Conservation (phyloP, 2,329 filamentous ascomycete genomes). For the Zymoseptoria tritici region DNA sequence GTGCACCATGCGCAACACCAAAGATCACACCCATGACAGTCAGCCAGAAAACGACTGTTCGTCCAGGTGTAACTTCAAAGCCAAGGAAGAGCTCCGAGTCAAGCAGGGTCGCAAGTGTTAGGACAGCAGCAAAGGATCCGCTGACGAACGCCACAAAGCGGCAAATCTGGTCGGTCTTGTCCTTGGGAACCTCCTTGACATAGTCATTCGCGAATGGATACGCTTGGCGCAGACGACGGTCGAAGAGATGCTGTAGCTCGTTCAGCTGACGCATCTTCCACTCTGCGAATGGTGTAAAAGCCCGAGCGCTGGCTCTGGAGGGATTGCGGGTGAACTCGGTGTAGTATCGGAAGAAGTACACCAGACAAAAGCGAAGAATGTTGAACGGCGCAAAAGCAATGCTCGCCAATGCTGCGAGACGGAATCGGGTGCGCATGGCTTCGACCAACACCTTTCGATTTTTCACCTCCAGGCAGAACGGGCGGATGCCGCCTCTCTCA, state of each 20-base stretch:
- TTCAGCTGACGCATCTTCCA: slow-evolving; percentile 99
- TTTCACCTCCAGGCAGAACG: slow-evolving; percentile 76
- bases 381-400: slow-evolving; percentile 80
- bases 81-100: slow-evolving; percentile 85
- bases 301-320: slow-evolving; percentile 73
- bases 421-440: slow-evolving; percentile 68
- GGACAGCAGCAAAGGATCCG: slow-evolving; percentile 76
- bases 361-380: slow-evolving; percentile 74
- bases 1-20: slow-evolving; percentile 71
- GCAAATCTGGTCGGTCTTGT: slow-evolving; percentile 79
- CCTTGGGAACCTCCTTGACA: slow-evolving; percentile 91
- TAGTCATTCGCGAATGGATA: slow-evolving; percentile 89
- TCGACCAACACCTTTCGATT: slow-evolving; percentile 71
- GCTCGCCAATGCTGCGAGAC: slow-evolving; percentile 78
- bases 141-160: slow-evolving; percentile 81
- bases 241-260: slow-evolving; percentile 85
- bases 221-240: slow-evolving; percentile 85
- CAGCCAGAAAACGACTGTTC: slow-evolving; percentile 85
- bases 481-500: slow-evolving; percentile 75
- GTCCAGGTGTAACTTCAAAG: slow-evolving; percentile 84
- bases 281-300: slow-evolving; percentile 87
- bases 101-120: slow-evolving; percentile 75
- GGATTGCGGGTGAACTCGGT: slow-evolving; percentile 96
- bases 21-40: slow-evolving; percentile 76
- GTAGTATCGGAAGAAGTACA: slow-evolving; percentile 93